phyloP scores from a whole-genome alignment of 345 rosid species.

The Citrus inodora region DNA sequence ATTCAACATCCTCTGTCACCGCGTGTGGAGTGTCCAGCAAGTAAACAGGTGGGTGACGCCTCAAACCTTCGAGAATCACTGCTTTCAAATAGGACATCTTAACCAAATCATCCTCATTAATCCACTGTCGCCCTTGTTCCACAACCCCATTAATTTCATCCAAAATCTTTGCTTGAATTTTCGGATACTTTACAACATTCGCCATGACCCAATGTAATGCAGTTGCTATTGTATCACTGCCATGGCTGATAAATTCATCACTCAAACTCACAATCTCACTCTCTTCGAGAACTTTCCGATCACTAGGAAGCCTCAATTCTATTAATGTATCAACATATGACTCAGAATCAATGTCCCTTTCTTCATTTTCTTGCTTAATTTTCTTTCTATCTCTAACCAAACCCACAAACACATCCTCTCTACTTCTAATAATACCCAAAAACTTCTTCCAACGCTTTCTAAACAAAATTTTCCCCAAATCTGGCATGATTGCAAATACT shows the following conservation, averaged over 20 bases:
- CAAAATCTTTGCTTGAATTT: slow-evolving; percentile 9
- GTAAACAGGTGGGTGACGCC: slow-evolving; percentile 10
- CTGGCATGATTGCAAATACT: not conserved
- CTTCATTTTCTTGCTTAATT: not conserved
- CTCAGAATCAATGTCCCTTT: not conserved
- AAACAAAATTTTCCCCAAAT: not conserved
- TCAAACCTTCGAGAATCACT: slow-evolving; percentile 9
- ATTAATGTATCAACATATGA: slow-evolving; percentile 12
- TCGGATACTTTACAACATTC: slow-evolving; percentile 17
- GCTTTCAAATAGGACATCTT: slow-evolving; percentile 12
- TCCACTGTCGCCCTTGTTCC: not conserved
- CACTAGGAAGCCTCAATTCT: slow-evolving; percentile 3
- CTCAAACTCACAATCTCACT: slow-evolving; percentile 1
- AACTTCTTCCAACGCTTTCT: not conserved
- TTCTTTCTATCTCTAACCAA: slow-evolving; percentile 4
- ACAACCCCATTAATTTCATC: slow-evolving; percentile 14
- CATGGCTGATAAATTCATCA: slow-evolving; percentile 16
- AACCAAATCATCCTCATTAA: slow-evolving; percentile 8
- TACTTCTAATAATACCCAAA: not conserved
- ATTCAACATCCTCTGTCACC: not conserved
- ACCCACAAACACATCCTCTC: not conserved
- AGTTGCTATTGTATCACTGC: slow-evolving; percentile 10
- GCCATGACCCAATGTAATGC: slow-evolving; percentile 24
- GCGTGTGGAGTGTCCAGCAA: not conserved
- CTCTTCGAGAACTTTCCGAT: slow-evolving; percentile 17